Conservation (phyloP, 345 rosid species). For the Salix dunnii region DNA sequence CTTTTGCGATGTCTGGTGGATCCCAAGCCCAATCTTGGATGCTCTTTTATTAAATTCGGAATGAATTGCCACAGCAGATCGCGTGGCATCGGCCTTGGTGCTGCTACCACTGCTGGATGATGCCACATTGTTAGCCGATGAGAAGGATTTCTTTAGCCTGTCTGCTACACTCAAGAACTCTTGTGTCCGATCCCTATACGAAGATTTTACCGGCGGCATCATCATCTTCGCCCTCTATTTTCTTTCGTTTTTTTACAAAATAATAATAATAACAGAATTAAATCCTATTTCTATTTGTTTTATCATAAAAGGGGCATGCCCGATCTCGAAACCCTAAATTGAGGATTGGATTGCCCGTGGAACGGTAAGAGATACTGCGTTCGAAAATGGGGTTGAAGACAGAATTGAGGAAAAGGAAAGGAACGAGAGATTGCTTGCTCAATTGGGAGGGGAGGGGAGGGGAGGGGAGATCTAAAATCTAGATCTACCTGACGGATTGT, state of each 20-base stretch:
- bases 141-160: constrained; percentile 42
- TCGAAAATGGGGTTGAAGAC: not conserved
- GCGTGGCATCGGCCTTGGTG: constrained; percentile 42
- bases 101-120: constrained; percentile 14
- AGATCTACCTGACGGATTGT: not conserved
- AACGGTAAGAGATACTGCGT: not conserved
- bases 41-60: constrained; percentile 69
- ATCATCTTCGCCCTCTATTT: not conserved
- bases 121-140: constrained; percentile 35
- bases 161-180: constrained; percentile 59
- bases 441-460: not conserved
- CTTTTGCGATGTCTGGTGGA: constrained; percentile 80
- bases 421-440: not conserved
- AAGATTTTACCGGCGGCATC: constrained; percentile 39
- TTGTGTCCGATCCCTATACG: constrained; percentile 67
- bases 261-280: not conserved
- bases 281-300: not conserved
- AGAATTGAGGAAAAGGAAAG: not conserved
- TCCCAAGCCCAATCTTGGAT: constrained; percentile 51
- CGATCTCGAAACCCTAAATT: constrained; percentile 8
- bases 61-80: constrained; percentile 48
- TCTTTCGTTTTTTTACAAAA: not conserved
- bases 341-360: not conserved
- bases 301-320: not conserved
- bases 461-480: not conserved